Evolutionary conservation across 2,329 filamentous ascomycete species (phyloP).

Genomic region (Neofusicoccum sp.): DNA sequence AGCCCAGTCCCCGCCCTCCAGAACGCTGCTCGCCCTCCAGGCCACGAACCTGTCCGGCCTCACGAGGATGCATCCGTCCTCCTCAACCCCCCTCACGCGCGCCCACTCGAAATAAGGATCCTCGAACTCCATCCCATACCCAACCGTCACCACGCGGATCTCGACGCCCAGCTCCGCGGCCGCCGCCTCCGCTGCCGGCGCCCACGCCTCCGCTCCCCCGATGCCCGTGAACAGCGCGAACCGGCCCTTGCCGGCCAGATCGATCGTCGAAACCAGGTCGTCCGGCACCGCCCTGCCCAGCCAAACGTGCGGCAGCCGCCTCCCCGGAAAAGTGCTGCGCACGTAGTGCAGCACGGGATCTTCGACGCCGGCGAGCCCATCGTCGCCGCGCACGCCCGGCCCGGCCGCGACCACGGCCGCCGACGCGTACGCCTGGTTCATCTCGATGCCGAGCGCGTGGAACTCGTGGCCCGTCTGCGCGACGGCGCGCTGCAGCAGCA

Average conservation of each 20-base stretch:
- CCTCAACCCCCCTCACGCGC: slow-evolving; percentile 55
- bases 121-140: slow-evolving; percentile 61
- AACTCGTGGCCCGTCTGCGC: slow-evolving; percentile 53
- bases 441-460: slow-evolving; percentile 61
- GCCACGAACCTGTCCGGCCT: slow-evolving; percentile 63
- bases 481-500: slow-evolving; percentile 47
- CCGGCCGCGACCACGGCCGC: slow-evolving; percentile 49
- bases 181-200: slow-evolving; percentile 49
- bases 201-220: slow-evolving; percentile 58
- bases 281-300: slow-evolving; percentile 54
- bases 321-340: slow-evolving; percentile 59
- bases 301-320: slow-evolving; percentile 65
- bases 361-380: slow-evolving; percentile 45
- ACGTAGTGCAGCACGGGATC: slow-evolving; percentile 40
- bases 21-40: slow-evolving; percentile 46
- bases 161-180: slow-evolving; percentile 45
- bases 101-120: slow-evolving; percentile 66
- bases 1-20: slow-evolving; percentile 23
- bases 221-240: slow-evolving; percentile 47
- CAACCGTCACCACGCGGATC: slow-evolving; percentile 57
- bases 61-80: slow-evolving; percentile 61
- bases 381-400: slow-evolving; percentile 33
- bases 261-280: slow-evolving; percentile 58
- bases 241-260: slow-evolving; percentile 59
- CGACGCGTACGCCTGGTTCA: slow-evolving; percentile 59